phyloP scores from a whole-genome alignment of 1,139 yeast genomes.

The Sugiyamaella paludigena region DNA sequence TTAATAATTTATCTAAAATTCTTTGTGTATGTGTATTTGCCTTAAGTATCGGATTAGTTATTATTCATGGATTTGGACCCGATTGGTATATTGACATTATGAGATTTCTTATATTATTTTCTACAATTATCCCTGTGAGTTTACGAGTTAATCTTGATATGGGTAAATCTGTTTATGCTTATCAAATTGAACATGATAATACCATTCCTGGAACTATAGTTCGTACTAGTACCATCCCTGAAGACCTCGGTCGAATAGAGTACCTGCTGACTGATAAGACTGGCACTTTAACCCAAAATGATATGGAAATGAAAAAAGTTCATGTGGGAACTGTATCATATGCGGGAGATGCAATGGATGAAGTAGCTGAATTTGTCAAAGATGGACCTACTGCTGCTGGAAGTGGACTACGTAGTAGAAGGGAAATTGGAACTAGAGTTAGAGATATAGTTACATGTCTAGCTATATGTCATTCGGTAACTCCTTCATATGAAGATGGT shows the following conservation, averaged over 20 bases:
- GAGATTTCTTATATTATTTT: constrained; percentile 86
- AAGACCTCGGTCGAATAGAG: constrained; percentile 94
- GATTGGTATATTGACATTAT: constrained; percentile 87
- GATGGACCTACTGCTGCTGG: constrained; percentile 24
- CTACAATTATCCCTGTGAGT: constrained; percentile 95
- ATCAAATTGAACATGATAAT: constrained; percentile 85
- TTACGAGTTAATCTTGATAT: constrained; percentile 90
- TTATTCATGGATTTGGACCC: constrained; percentile 70
- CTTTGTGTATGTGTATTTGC: constrained; percentile 82
- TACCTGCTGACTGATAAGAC: constrained; percentile 92
- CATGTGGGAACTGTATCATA: constrained; percentile 92
- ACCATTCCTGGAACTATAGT: constrained; percentile 86
- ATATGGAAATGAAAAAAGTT: constrained; percentile 92
- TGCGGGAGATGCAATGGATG: constrained; percentile 88
- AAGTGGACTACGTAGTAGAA: constrained; percentile 42
- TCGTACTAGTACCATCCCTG: constrained; percentile 96
- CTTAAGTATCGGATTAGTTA: constrained; percentile 73
- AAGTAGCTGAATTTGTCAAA: constrained; percentile 60
- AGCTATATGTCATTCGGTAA: constrained; percentile 93
- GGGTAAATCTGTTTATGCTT: constrained; percentile 94
- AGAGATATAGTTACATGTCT: constrained; percentile 77
- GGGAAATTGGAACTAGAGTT: constrained; percentile 72
- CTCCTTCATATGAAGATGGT: constrained; percentile 67
- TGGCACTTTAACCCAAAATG: constrained; percentile 96
- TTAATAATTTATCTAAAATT: constrained; percentile 82